Evolutionary conservation across 2,329 filamentous ascomycete species (phyloP).

Genomic region (Beauveria asiatica): DNA sequence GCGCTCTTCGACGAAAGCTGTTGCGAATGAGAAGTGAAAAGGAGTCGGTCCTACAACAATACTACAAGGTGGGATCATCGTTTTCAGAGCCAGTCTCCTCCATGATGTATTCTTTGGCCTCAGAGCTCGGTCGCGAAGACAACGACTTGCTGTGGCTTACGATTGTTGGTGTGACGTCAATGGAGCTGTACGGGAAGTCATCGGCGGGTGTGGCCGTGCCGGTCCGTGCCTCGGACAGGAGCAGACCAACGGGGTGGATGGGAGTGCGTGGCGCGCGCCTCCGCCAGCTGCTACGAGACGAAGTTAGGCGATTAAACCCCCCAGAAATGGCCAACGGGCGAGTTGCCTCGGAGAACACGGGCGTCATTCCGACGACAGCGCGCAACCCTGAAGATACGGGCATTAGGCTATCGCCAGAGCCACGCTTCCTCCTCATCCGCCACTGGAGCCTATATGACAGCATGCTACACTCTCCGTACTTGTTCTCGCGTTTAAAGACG

Average conservation of each 20-base stretch:
- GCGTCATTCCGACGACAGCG: constrained; percentile 83
- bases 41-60: constrained; percentile 65
- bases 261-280: constrained; percentile 76
- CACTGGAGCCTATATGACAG: constrained; percentile 98
- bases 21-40: constrained; percentile 69
- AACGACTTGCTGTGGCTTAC: constrained; percentile 93
- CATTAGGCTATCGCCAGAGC: constrained; percentile 88
- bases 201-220: constrained; percentile 66
- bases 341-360: constrained; percentile 56
- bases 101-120: constrained; percentile 88
- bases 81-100: constrained; percentile 94
- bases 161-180: constrained; percentile 89
- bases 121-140: constrained; percentile 89
- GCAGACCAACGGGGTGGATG: constrained; percentile 62
- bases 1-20: constrained; percentile 62
- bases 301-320: constrained; percentile 88
- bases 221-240: constrained; percentile 46
- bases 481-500: constrained; percentile 84
- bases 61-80: constrained; percentile 80
- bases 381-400: constrained; percentile 83
- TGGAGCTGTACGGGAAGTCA: constrained; percentile 83
- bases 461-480: constrained; percentile 94
- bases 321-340: constrained; percentile 57
- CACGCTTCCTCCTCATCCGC: constrained; percentile 81
- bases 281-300: constrained; percentile 78